Percentiles rank a stretch among this genome's conserved stretches.
These are phyloP conservation scores for Cyclotella kingstonii DNA, from an alignment of 108 stramenopile genomes.

Conservation along the genomic window DNA sequence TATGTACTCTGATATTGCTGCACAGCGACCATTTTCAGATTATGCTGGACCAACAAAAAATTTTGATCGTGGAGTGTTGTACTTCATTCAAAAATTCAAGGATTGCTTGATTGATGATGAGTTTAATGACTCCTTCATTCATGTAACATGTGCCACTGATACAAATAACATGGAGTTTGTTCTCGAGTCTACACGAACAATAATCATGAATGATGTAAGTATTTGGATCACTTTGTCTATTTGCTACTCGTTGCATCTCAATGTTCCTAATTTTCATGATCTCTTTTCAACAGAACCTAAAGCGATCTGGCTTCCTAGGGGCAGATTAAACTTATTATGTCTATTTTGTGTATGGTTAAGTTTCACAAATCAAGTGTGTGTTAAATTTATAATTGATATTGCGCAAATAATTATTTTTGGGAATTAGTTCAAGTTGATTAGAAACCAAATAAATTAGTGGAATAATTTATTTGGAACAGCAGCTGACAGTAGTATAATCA, in stretches of 20 bases:
- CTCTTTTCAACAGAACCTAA: constrained; percentile 52
- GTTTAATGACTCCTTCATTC: constrained; percentile 77
- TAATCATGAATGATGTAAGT: constrained; percentile 88
- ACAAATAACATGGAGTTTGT: constrained; percentile 94
- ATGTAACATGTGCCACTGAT: constrained; percentile 98
- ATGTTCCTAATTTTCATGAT: constrained; percentile 6
- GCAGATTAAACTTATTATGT: constrained; percentile 52
- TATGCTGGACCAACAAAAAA: constrained; percentile 80
- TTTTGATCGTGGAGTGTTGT: constrained; percentile 87
- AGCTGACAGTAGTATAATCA: too few relatives aligned
- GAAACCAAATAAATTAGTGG: too few relatives aligned
- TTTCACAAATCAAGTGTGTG: too few relatives aligned
- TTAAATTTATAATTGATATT: too few relatives aligned
- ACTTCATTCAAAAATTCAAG: constrained; percentile 94
- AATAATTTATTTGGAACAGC: too few relatives aligned
- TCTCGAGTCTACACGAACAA: constrained; percentile 88
- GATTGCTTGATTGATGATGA: constrained; percentile 88
- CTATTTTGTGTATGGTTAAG: too few relatives aligned
- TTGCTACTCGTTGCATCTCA: neutral
- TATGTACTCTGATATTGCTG: constrained; percentile 74
- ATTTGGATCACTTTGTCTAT: neutral
- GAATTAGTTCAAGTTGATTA: too few relatives aligned
- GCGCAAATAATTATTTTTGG: too few relatives aligned
- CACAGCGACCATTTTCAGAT: constrained; percentile 79
- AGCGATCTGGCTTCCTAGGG: constrained; percentile 87